Conservation (phyloP, 2,329 filamentous ascomycete genomes). For the Claviceps fusiformis region DNA sequence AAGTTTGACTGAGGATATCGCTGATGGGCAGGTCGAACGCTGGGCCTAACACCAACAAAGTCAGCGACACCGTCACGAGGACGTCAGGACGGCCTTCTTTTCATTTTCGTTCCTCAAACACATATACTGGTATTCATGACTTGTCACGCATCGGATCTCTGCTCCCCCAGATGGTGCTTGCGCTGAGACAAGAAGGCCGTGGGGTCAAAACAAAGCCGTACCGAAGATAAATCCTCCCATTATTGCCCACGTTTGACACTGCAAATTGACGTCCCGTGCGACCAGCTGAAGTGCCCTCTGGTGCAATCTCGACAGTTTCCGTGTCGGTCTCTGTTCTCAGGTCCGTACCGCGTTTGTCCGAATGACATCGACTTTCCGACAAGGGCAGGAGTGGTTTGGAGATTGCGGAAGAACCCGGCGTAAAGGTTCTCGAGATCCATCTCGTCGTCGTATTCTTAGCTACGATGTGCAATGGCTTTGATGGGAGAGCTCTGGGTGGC, state of each 20-base stretch:
- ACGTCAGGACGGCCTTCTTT: background rate
- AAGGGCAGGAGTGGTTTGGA: slow-evolving; percentile 29
- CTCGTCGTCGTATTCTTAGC: slow-evolving; percentile 5
- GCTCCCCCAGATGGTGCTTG: background rate
- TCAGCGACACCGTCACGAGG: slow-evolving; percentile 8
- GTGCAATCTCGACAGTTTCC: slow-evolving; percentile 41
- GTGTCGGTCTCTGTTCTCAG: slow-evolving; percentile 39
- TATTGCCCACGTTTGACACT: slow-evolving; percentile 70
- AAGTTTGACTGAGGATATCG: slow-evolving; percentile 48
- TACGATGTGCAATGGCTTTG: slow-evolving; percentile 6
- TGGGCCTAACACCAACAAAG: slow-evolving; percentile 32
- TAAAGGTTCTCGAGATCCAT: slow-evolving; percentile 4
- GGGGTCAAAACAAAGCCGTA: slow-evolving; percentile 26
- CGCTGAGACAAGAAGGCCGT: background rate
- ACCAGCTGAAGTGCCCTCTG: slow-evolving; percentile 46
- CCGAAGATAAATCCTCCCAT: slow-evolving; percentile 72
- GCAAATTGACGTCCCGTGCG: slow-evolving; percentile 61
- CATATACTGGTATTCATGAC: background rate
- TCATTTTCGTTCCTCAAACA: too few relatives aligned
- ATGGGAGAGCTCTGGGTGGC: background rate
- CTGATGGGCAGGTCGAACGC: slow-evolving; percentile 46
- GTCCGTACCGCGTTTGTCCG: slow-evolving; percentile 22
- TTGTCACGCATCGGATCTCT: background rate
- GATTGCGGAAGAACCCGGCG: slow-evolving; percentile 9
- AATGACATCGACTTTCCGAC: slow-evolving; percentile 32